These are phyloP conservation scores for Phanerodontia chrysosporium DNA, from an alignment of 768 basidiomycete genomes.

Conservation along the genomic window DNA sequence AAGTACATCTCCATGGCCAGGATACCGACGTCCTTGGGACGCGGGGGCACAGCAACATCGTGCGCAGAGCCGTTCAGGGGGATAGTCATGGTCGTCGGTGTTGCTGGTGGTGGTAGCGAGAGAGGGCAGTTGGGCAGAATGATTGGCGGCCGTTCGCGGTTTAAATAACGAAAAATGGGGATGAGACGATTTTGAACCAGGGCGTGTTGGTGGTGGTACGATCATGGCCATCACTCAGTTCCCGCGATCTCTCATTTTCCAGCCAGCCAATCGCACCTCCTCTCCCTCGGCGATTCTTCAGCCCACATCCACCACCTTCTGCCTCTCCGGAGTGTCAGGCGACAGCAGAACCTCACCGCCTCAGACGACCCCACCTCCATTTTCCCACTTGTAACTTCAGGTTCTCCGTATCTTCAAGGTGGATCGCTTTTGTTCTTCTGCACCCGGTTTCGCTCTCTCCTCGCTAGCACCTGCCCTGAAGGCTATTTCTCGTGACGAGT, in stretches of 20 bases:
- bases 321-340: neutral
- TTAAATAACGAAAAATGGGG: conserved; percentile 14
- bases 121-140: conserved; percentile 8
- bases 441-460: neutral
- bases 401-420: neutral
- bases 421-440: neutral
- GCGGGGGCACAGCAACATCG: conserved; percentile 30
- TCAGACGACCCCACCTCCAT: neutral
- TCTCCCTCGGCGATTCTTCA: neutral
- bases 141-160: conserved; percentile 11
- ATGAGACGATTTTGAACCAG: conserved; percentile 20
- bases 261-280: conserved; percentile 2
- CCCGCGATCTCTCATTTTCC: conserved; percentile 4
- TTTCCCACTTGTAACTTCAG: neutral
- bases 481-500: neutral
- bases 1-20: conserved; percentile 94
- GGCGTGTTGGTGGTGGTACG: conserved; percentile 22
- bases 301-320: neutral
- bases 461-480: neutral
- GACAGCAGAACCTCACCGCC: neutral
- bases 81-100: conserved; percentile 22
- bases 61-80: conserved; percentile 19
- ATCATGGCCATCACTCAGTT: conserved; percentile 9
- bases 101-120: conserved; percentile 1
- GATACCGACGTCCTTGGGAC: conserved; percentile 92